Conservation (phyloP, 2,329 filamentous ascomycete genomes). For the Claviceps lovelessii region DNA sequence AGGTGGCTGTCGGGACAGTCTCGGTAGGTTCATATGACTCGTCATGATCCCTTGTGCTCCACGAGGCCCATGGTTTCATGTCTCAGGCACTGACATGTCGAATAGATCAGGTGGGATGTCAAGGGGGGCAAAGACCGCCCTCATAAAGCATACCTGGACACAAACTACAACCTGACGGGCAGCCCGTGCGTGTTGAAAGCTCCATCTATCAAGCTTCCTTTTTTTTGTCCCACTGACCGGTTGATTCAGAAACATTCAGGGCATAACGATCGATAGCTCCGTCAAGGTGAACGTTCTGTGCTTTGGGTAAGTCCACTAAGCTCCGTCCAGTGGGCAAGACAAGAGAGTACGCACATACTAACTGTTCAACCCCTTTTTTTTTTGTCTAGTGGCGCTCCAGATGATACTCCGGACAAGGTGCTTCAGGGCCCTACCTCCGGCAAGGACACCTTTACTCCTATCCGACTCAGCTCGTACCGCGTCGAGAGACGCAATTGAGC, state of each 20-base stretch:
- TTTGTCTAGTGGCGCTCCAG: not conserved
- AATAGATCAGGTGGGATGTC: slow-evolving; percentile 6
- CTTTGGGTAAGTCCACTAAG: not conserved
- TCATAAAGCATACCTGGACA: slow-evolving; percentile 1
- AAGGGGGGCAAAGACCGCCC: slow-evolving; percentile 3
- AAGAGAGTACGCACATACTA: not conserved
- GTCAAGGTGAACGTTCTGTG: not conserved
- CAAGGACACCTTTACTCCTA: not conserved
- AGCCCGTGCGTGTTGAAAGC: not conserved
- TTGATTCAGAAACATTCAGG: not conserved
- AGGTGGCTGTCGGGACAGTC: not conserved
- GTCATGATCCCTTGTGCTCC: not conserved
- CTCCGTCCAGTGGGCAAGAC: not conserved
- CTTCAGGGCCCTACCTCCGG: not conserved
- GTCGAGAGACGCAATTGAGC: not conserved
- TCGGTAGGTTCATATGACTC: not conserved
- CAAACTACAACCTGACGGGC: slow-evolving; percentile 3
- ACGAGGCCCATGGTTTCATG: not conserved
- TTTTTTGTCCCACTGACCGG: not conserved
- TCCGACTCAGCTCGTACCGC: not conserved
- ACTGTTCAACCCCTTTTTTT: not conserved
- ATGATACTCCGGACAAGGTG: not conserved
- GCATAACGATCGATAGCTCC: not conserved
- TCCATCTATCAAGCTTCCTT: not conserved
- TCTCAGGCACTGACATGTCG: not conserved